Base-by-base conservation (phyloP, 2,329 filamentous ascomycete genomes). In the Claviceps purpurea region DNA sequence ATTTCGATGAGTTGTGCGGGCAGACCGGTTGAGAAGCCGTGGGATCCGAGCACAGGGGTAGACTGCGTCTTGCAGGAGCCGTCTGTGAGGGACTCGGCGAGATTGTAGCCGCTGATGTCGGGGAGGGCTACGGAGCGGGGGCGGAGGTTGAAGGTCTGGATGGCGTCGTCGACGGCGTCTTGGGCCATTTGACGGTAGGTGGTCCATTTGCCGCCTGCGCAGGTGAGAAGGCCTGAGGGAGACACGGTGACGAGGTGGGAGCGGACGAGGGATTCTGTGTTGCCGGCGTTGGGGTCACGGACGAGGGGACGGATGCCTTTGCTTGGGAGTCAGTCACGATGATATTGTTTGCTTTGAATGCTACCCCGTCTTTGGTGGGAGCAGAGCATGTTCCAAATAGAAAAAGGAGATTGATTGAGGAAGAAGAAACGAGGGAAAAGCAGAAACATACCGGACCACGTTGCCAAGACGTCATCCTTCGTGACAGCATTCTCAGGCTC, bases 101-200 rank as follows among this genome's bases (percentile, higher is more conserved):
- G 68, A 48, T 80, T 76, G 45, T 80, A 81, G 56, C 85, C 85
- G 61, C 78, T 83, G 57, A 89, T 78, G 53, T 83, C 78, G 11
- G 83, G 81, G 50, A 81, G 68, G 20, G 69, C 54, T 14, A 83
- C 62, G 24, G 75, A 67, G 8, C 67, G 66, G 5, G 84, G 70
- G 49, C 72, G 67, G 30, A 90, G 74, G 41, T 71, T 64, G 64
- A 88, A 89, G 49, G 77, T 72, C 56, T 75, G 72, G 68, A 90
- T 76, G 30, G 87, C 87, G 61, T 88, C 82, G 62, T 91, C 86
- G 55, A 93, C 87, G 47, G 85, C 85, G 61, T 91, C 86, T 66
- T 93, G 85, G 50, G 87, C 84, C 87, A 93, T 93, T 64, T 90
- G 85, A 52, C 87, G 84, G 70, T 91, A 93, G 11, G 87, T 93